Conservation (phyloP, 306 rosid species). For the Vicia faba region DNA sequence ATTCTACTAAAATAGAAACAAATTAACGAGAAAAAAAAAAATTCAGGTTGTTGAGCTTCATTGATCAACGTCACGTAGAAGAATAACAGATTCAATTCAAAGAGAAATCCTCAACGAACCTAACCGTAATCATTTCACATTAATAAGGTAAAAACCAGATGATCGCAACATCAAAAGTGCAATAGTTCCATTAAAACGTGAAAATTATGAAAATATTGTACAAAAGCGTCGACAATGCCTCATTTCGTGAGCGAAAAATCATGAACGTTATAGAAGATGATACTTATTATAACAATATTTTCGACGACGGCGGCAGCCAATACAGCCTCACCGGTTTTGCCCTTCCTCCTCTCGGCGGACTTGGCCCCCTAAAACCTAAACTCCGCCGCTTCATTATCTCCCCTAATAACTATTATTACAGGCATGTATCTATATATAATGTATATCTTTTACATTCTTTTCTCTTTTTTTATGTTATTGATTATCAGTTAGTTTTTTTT, state of each 20-base stretch:
- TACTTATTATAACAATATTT: neutral
- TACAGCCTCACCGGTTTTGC: constrained; percentile 57
- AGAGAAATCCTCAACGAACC: too few species aligned
- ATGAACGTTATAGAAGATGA: neutral
- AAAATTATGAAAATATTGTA: neutral
- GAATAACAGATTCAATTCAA: neutral
- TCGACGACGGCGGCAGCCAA: constrained; percentile 54
- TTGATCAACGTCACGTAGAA: neutral
- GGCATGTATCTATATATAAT: constrained; percentile 34
- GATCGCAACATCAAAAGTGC: neutral
- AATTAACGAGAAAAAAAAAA: too few species aligned
- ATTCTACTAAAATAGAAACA: too few species aligned
- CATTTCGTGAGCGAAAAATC: neutral
- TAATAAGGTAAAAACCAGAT: neutral
- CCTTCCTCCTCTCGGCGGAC: constrained; percentile 63
- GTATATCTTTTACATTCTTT: neutral
- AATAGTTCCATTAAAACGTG: neutral
- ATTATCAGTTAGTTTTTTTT: neutral
- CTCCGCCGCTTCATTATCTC: constrained; percentile 43
- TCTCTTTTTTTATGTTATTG: neutral
- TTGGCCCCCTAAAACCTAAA: constrained; percentile 32
- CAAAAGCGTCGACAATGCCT: neutral
- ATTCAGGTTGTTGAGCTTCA: too few species aligned
- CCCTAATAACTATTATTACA: constrained; percentile 53
- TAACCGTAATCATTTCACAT: neutral